phyloP scores from a whole-genome alignment of 2,329 filamentous ascomycete species.

The Pezicula neosporulosa region DNA sequence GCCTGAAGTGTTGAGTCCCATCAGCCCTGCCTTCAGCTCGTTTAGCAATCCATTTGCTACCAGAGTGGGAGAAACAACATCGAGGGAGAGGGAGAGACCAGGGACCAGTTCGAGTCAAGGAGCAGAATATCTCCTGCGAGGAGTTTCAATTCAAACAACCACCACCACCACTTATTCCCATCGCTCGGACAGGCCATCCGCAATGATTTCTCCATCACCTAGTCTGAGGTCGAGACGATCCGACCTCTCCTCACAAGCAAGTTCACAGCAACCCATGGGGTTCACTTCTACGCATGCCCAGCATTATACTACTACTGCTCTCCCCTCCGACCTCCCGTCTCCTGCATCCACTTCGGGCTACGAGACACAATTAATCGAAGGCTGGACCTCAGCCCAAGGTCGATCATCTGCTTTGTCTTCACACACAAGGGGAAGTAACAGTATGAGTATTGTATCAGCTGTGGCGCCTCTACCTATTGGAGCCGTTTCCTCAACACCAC shows the following conservation, averaged over 20 bases:
- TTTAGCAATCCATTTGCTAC: conserved; percentile 28
- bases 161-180: conserved; percentile 35
- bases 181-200: conserved; percentile 38
- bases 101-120: conserved; percentile 12
- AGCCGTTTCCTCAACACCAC: conserved; percentile 33
- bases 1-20: conserved; percentile 18
- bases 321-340: conserved; percentile 54
- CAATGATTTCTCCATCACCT: conserved; percentile 54
- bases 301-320: conserved; percentile 47
- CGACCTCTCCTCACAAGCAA: conserved; percentile 48
- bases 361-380: conserved; percentile 55
- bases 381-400: conserved; percentile 58
- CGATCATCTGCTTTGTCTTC: conserved; percentile 54
- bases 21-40: conserved; percentile 20
- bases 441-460: conserved; percentile 53
- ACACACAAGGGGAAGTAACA: conserved; percentile 50
- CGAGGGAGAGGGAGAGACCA: conserved; percentile 1
- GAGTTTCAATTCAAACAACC: conserved; percentile 44
- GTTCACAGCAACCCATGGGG: conserved; percentile 40
- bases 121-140: conserved; percentile 40
- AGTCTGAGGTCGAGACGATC: conserved; percentile 61
- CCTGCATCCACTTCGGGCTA: conserved; percentile 50
- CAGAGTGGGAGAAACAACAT: conserved; percentile 5
- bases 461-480: conserved; percentile 29
- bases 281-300: conserved; percentile 38